Conservation (phyloP, 768 basidiomycete species). For the Rhodotorula graminis region DNA sequence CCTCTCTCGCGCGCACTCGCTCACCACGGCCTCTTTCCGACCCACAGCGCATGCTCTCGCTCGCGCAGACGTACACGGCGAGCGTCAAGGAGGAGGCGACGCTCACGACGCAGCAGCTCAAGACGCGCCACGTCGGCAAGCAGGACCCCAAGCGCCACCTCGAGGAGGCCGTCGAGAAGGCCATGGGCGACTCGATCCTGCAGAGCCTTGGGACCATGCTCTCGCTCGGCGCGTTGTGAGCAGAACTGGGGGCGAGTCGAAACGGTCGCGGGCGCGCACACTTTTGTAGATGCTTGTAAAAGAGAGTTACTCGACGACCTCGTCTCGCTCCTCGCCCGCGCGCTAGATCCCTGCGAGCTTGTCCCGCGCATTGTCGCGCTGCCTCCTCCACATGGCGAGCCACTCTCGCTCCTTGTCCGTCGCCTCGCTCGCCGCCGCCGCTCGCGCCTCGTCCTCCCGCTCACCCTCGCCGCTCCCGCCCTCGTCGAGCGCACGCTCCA, state of each 20-base stretch:
- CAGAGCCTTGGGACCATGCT: conserved; percentile 37
- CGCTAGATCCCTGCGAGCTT: conserved; percentile 5
- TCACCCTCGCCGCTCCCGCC: background rate
- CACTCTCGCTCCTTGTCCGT: conserved; percentile 8
- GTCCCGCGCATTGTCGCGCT: conserved; percentile 3
- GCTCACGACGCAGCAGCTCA: conserved; percentile 84
- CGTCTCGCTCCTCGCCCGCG: background rate
- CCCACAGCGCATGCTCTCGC: conserved; percentile 79
- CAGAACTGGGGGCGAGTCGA: too few species aligned
- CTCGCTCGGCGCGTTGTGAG: conserved; percentile 16
- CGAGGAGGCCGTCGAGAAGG: conserved; percentile 94
- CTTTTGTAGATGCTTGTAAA: background rate
- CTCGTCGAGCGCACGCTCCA: conserved; percentile 10
- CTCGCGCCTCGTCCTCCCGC: background rate
- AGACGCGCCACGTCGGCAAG: conserved; percentile 61
- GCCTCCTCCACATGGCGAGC: conserved; percentile 22
- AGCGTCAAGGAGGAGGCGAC: conserved; percentile 97
- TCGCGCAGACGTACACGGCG: conserved; percentile 93
- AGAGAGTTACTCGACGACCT: background rate
- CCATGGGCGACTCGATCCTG: conserved; percentile 68
- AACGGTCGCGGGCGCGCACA: background rate
- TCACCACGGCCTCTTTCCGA: background rate
- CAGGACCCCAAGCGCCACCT: conserved; percentile 82
- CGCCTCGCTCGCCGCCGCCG: background rate
- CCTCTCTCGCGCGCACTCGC: background rate